phyloP scores from a whole-genome alignment of 1,284 basidiomycete species.

The Moniliophthora roreri region DNA sequence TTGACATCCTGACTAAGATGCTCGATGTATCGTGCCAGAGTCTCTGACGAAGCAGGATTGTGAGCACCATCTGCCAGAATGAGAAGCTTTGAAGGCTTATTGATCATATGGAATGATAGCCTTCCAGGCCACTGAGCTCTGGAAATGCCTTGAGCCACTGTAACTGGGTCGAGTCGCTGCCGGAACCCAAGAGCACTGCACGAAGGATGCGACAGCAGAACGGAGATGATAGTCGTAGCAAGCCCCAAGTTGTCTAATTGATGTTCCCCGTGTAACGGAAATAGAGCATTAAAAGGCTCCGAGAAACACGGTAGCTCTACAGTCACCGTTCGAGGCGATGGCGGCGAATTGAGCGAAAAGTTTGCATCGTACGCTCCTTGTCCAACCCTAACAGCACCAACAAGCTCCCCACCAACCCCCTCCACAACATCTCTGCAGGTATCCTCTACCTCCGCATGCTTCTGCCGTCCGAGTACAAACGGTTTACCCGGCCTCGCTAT shows the following conservation, averaged over 20 bases:
- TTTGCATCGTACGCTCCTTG: conserved; percentile 34
- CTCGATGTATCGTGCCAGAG: conserved; percentile 73
- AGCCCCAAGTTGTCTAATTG: conserved; percentile 82
- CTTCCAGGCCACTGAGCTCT: conserved; percentile 79
- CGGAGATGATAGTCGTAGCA: conserved; percentile 65
- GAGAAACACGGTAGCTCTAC: conserved; percentile 42
- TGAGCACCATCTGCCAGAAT: conserved; percentile 94
- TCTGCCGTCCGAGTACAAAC: conserved; percentile 77
- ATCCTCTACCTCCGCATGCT: conserved; percentile 48
- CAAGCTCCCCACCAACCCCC: conserved; percentile 40
- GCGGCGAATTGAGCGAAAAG: conserved; percentile 34
- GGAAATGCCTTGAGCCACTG: conserved; percentile 60
- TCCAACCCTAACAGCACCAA: conserved; percentile 29
- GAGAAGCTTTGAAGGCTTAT: conserved; percentile 23
- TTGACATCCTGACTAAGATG: conserved; percentile 31
- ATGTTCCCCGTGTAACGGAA: conserved; percentile 78
- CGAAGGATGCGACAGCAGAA: conserved; percentile 50
- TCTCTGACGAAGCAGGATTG: conserved; percentile 80
- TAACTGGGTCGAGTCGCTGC: conserved; percentile 41
- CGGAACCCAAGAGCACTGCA: conserved; percentile 25
- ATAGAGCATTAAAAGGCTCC: conserved; percentile 37
- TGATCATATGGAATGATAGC: conserved; percentile 63
- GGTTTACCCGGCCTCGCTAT: conserved; percentile 74
- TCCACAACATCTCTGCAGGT: conserved; percentile 37
- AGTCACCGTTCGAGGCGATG: conserved; percentile 44